Conservation (phyloP, 1,284 basidiomycete species). For the Inonotus hispidus region DNA sequence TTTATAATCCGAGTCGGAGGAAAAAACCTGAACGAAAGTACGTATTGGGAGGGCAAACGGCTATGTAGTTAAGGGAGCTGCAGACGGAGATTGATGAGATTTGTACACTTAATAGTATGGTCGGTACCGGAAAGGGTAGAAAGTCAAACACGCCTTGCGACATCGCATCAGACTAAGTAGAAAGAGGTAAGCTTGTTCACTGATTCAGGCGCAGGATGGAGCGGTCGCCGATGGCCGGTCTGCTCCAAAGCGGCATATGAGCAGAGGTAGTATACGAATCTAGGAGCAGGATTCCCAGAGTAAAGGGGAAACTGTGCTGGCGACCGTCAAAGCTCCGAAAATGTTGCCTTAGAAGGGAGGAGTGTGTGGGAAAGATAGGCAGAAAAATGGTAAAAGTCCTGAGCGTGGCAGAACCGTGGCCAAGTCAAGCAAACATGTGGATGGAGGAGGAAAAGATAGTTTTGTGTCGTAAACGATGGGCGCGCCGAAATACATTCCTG, state of each 20-base stretch:
- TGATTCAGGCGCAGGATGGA: neutral
- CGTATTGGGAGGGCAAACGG: neutral
- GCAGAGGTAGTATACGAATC: neutral
- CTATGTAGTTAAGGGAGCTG: neutral
- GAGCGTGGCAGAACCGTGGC: neutral
- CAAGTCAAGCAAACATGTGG: neutral
- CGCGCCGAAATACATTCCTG: too few species aligned
- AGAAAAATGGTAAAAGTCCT: neutral
- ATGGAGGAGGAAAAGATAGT: neutral
- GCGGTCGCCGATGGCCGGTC: conserved; percentile 2
- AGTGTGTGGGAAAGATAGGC: conserved; percentile 3
- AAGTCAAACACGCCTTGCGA: conserved; percentile 15
- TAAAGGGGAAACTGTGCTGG: conserved; percentile 9
- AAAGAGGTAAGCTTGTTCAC: conserved; percentile 3
- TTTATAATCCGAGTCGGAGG: conserved; percentile 3
- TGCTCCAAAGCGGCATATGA: neutral
- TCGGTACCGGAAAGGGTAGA: conserved; percentile 14
- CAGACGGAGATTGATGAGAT: neutral
- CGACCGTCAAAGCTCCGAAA: conserved; percentile 11
- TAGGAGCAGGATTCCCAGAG: conserved; percentile 11
- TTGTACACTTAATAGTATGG: neutral
- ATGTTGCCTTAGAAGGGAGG: neutral
- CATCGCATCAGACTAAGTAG: conserved; percentile 11
- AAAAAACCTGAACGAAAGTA: neutral
- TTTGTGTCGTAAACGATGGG: neutral